Percentiles rank a stretch among this genome's conserved stretches.
These are phyloP conservation scores for Glycine latifolia DNA, from an alignment of 306 rosid species.

Conservation along the genomic window DNA sequence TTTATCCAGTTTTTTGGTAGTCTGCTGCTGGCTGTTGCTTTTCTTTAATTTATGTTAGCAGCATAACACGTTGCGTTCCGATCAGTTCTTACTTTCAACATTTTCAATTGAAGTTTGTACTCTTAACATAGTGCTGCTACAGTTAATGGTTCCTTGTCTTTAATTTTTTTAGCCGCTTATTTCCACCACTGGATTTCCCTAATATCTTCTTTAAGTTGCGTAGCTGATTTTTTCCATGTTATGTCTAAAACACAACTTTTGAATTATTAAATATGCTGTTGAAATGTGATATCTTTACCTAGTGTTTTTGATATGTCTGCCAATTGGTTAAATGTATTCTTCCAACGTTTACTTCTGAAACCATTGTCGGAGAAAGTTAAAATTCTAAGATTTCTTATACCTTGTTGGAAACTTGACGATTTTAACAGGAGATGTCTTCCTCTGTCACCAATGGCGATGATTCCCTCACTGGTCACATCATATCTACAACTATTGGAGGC, in stretches of 20 bases:
- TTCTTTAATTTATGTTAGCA: conserved; percentile 26
- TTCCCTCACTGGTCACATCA: conserved; percentile 91
- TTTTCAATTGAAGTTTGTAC: conserved; percentile 31
- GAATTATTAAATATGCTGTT: background rate
- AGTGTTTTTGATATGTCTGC: background rate
- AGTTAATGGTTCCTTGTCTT: too few relatives aligned
- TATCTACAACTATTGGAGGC: conserved; percentile 94
- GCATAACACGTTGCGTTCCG: background rate
- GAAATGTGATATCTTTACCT: background rate
- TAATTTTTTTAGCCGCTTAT: conserved; percentile 17
- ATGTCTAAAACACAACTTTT: background rate
- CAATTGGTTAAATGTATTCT: background rate
- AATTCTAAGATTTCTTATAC: conserved; percentile 12
- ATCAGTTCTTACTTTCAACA: conserved; percentile 21
- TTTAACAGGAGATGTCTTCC: conserved; percentile 79
- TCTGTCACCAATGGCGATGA: conserved; percentile 81
- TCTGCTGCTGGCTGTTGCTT: conserved; percentile 2
- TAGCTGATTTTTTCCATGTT: background rate
- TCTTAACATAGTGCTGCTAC: background rate
- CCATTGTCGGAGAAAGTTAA: background rate
- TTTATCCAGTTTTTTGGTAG: conserved; percentile 6
- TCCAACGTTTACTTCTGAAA: background rate
- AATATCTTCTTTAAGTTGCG: conserved; percentile 15
- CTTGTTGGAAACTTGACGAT: conserved; percentile 30
- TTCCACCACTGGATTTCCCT: background rate